Evolutionary conservation across 345 rosid genomes (phyloP).

Genomic region (Passiflora organensis): DNA sequence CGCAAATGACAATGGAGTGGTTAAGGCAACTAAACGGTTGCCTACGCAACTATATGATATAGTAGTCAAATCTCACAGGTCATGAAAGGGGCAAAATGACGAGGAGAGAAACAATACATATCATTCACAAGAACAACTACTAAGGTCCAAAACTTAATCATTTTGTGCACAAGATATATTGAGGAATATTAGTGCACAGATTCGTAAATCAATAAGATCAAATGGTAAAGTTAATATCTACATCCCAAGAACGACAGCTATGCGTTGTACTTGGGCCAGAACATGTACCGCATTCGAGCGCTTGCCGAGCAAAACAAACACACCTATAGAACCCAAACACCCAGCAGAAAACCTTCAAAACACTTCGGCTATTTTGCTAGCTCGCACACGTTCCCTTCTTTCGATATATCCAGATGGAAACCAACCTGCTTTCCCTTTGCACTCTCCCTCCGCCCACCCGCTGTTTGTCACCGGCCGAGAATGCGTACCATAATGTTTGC

Average conservation of each 20-base stretch:
- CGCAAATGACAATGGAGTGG: no score
- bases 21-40: no score
- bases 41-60: no score
- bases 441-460: constrained; percentile 98
- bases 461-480: constrained; percentile 59
- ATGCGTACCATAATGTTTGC: constrained; percentile 1
- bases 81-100: no score
- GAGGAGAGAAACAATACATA: neutral
- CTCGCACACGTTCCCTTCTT: constrained; percentile 85
- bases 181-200: constrained; percentile 8
- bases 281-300: constrained; percentile 6
- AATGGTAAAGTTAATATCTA: constrained; percentile 16
- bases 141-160: constrained; percentile 7
- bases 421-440: constrained; percentile 95
- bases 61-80: no score
- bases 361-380: constrained; percentile 83
- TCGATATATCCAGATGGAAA: constrained; percentile 76
- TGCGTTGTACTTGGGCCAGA: constrained; percentile 8
- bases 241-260: constrained; percentile 20
- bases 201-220: constrained; percentile 14
- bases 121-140: constrained; percentile 8
- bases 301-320: constrained; percentile 10
- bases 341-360: constrained; percentile 36
- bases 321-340: constrained; percentile 19
- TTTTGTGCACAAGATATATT: constrained; percentile 6